Conservation (phyloP, 1,284 basidiomycete species). For the Cryptococcus depauperatus region DNA sequence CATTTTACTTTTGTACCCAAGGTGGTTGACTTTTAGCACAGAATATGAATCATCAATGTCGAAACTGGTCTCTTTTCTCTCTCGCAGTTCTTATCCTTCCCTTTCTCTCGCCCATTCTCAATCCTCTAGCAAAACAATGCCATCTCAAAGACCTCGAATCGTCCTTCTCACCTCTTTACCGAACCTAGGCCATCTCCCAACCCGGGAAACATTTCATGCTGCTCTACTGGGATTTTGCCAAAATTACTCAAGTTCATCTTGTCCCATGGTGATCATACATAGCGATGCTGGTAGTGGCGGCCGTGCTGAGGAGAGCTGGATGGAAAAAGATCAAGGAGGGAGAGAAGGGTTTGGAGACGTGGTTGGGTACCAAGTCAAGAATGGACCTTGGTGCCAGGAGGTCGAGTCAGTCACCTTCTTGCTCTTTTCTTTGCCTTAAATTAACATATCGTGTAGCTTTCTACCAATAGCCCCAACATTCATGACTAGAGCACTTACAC, state of each 20-base stretch:
- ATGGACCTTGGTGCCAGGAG: constrained; percentile 61
- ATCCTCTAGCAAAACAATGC: constrained; percentile 18
- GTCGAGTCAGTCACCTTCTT: constrained; percentile 53
- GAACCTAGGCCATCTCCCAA: constrained; percentile 69
- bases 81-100: constrained; percentile 58
- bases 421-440: neutral
- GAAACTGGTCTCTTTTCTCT: constrained; percentile 71
- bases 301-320: constrained; percentile 51
- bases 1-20: neutral
- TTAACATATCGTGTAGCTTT: constrained; percentile 53
- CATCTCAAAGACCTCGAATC: constrained; percentile 39
- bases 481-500: constrained; percentile 67
- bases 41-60: constrained; percentile 58
- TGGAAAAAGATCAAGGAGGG: constrained; percentile 46
- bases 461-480: constrained; percentile 84
- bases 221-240: constrained; percentile 56
- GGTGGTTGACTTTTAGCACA: constrained; percentile 15
- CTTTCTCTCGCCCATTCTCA: constrained; percentile 50
- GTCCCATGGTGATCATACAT: constrained; percentile 75
- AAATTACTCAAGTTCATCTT: constrained; percentile 37
- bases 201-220: constrained; percentile 66
- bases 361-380: constrained; percentile 53
- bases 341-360: constrained; percentile 48
- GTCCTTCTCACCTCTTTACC: constrained; percentile 89
- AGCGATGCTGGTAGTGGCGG: constrained; percentile 73